A percentile compares a stretch with the other conserved stretches of the same genome.
Evolutionary conservation across 2,329 filamentous ascomycete genomes (phyloP).

Genomic region (Epichloe scottii): DNA sequence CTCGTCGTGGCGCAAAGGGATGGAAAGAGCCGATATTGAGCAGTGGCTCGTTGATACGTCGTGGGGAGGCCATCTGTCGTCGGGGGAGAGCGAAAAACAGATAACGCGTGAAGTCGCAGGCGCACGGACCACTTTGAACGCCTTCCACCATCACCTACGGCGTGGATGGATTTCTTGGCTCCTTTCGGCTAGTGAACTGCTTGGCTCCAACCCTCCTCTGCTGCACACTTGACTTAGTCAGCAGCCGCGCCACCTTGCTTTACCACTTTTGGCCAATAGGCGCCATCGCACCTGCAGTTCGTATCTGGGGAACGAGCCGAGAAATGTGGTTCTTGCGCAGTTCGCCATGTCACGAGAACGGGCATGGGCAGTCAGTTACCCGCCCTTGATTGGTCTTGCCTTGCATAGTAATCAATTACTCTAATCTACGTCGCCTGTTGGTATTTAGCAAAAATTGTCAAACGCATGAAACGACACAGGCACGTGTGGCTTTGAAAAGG

Average conservation of each 20-base stretch:
- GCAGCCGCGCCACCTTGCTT: not conserved
- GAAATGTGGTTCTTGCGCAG: slow-evolving; percentile 1
- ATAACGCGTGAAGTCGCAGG: slow-evolving; percentile 26
- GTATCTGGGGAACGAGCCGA: slow-evolving; percentile 4
- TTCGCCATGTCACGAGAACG: not conserved
- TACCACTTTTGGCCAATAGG: not conserved
- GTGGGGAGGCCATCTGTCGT: slow-evolving; percentile 16
- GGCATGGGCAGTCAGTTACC: not conserved
- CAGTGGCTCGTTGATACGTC: slow-evolving; percentile 23
- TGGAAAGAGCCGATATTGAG: slow-evolving; percentile 14
- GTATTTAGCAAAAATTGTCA: no score
- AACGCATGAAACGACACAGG: no score
- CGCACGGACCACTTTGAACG: slow-evolving; percentile 10
- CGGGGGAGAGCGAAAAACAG: slow-evolving; percentile 23
- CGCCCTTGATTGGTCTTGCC: not conserved
- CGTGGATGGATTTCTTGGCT: not conserved
- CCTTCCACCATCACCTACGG: not conserved
- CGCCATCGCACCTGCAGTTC: not conserved
- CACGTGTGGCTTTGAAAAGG: no score
- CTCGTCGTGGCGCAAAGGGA: slow-evolving; percentile 15
- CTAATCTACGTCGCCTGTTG: no score
- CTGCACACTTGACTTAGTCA: slow-evolving; percentile 5
- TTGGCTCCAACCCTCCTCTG: not conserved
- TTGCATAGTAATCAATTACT: no score
- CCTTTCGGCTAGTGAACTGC: slow-evolving; percentile 3